A percentile compares a stretch with the other conserved stretches of the same genome.
These are phyloP conservation scores for Magnolia changhungtana DNA, from an alignment of 164 flowering plant species.

Conservation along the genomic window DNA sequence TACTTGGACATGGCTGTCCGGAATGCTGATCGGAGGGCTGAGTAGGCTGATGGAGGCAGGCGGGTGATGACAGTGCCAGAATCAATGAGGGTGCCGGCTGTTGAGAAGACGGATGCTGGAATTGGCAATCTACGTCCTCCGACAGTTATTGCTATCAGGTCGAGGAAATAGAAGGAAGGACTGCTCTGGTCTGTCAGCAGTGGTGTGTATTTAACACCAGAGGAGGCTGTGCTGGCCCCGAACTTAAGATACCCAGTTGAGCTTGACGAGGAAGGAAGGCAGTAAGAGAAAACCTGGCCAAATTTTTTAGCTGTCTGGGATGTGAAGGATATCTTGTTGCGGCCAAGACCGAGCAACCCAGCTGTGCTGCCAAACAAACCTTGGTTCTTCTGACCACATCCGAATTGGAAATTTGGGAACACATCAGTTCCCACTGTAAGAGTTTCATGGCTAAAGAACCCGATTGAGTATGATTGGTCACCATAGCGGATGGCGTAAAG, in stretches of 20 bases:
- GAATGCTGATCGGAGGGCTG: constrained; percentile 37
- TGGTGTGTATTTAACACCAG: constrained; percentile 17
- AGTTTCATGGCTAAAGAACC: constrained; percentile 36
- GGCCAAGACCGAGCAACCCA: constrained; percentile 55
- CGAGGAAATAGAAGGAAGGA: constrained; percentile 34
- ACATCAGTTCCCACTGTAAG: constrained; percentile 24
- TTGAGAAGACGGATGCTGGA: constrained; percentile 15
- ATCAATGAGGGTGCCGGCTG: constrained; percentile 39
- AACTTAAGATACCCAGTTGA: constrained; percentile 38
- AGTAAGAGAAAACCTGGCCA: constrained; percentile 45
- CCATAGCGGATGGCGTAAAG: constrained; percentile 47
- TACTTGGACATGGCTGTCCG: constrained; percentile 41
- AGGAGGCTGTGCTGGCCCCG: constrained; percentile 12
- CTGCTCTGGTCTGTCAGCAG: constrained; percentile 7
- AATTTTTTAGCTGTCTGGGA: constrained; percentile 41
- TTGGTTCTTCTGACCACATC: constrained; percentile 56
- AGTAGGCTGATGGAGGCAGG: constrained; percentile 44
- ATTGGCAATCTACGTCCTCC: constrained; percentile 29
- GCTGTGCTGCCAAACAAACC: constrained; percentile 46
- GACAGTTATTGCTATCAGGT: constrained; percentile 24
- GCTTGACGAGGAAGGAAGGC: constrained; percentile 41
- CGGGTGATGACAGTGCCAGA: constrained; percentile 63
- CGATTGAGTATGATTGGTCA: constrained; percentile 44
- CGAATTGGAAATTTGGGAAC: constrained; percentile 35
- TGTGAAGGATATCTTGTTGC: constrained; percentile 34